Conservation (phyloP, 805 yeast genomes). For the Schwanniomyces occidentalis region DNA sequence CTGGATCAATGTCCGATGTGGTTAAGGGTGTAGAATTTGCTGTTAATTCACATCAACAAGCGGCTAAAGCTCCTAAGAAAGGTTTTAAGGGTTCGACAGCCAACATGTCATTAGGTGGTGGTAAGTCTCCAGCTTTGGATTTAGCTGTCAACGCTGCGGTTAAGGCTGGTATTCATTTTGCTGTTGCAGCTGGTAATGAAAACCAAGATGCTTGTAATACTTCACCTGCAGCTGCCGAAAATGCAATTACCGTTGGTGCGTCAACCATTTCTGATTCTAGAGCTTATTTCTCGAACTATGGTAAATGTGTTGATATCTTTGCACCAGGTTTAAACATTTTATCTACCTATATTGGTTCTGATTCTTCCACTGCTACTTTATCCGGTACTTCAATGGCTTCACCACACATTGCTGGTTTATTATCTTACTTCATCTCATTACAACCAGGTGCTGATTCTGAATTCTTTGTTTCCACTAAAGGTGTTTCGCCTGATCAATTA, state of each 20-base stretch:
- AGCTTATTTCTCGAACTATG: conserved; percentile 95
- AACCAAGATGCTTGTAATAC: conserved; percentile 89
- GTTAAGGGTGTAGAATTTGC: conserved; percentile 85
- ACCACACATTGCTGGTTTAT: conserved; percentile 91
- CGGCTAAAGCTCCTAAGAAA: conserved; percentile 50
- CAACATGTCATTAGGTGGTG: conserved; percentile 95
- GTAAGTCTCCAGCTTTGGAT: conserved; percentile 83
- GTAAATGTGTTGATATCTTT: conserved; percentile 92
- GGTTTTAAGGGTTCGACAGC: conserved; percentile 85
- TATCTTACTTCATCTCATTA: conserved; percentile 84
- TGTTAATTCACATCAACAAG: conserved; percentile 65
- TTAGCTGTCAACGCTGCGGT: conserved; percentile 89
- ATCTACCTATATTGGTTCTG: conserved; percentile 81
- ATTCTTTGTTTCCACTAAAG: conserved; percentile 53
- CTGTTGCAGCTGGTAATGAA: conserved; percentile 97
- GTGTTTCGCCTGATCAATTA: conserved; percentile 69
- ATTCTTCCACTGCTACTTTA: conserved; percentile 72
- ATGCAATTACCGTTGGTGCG: conserved; percentile 93
- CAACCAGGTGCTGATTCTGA: conserved; percentile 74
- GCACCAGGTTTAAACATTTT: conserved; percentile 93
- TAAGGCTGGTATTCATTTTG: conserved; percentile 83
- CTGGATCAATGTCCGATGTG: conserved; percentile 82
- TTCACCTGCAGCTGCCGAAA: conserved; percentile 86
- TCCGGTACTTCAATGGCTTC: conserved; percentile 99
- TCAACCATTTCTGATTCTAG: conserved; percentile 84